Percentiles rank a stretch among this genome's conserved stretches.
phyloP scores from a whole-genome alignment of 1,284 basidiomycete species.

The Omphalotus olearius region DNA sequence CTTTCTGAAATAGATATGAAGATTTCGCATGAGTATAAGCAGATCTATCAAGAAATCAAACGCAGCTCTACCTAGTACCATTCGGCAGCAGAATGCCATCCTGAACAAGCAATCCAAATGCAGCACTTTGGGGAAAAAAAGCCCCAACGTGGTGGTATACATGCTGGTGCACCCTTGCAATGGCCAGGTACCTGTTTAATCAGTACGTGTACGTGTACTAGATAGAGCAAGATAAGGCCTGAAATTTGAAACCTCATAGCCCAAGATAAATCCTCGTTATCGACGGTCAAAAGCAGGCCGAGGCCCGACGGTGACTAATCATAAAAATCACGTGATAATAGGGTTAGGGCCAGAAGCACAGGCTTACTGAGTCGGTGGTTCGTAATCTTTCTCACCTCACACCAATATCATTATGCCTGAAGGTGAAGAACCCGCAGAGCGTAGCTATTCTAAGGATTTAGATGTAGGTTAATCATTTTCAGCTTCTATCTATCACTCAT shows the following conservation, averaged over 20 bases:
- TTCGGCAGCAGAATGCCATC: not conserved
- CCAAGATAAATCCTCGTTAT: no score
- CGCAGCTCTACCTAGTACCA: not conserved
- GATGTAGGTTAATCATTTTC: slow-evolving; percentile 37
- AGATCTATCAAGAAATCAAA: not conserved
- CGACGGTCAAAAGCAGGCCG: no score
- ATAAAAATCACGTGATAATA: no score
- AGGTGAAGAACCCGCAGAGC: slow-evolving; percentile 42
- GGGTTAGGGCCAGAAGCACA: no score
- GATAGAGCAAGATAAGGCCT: no score
- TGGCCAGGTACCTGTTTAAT: not conserved
- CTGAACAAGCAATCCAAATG: not conserved
- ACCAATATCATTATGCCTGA: slow-evolving; percentile 33
- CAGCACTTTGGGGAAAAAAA: not conserved
- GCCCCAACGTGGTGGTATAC: not conserved
- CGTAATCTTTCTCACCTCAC: slow-evolving; percentile 41
- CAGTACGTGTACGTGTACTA: no score
- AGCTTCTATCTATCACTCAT: not conserved
- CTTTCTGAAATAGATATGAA: not conserved
- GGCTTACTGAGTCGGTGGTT: slow-evolving; percentile 13
- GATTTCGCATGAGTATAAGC: not conserved
- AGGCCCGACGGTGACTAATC: no score
- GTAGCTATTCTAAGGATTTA: slow-evolving; percentile 53
- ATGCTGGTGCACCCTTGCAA: not conserved
- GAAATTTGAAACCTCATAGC: no score